phyloP scores from a whole-genome alignment of 805 yeast species.

The Lipomyces sp. region DNA sequence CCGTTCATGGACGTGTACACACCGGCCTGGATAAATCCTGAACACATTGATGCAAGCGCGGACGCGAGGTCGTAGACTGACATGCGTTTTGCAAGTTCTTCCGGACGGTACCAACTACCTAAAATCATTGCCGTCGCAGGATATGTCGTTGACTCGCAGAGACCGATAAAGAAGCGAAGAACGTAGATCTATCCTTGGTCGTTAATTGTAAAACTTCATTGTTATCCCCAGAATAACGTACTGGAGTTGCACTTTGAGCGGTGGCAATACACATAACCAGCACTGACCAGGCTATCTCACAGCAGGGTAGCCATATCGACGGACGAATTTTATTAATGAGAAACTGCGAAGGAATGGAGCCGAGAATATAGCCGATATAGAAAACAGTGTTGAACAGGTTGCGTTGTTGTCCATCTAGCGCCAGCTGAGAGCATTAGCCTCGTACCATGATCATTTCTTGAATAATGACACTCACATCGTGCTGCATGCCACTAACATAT shows the following conservation, averaged over 20 bases:
- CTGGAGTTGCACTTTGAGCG: slow-evolving; percentile 47
- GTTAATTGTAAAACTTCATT: background rate
- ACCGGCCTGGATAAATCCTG: slow-evolving; percentile 59
- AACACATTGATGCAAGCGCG: slow-evolving; percentile 50
- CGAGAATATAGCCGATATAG: slow-evolving; percentile 43
- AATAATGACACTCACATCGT: slow-evolving; percentile 37
- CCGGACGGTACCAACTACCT: slow-evolving; percentile 63
- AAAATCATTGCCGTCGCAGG: slow-evolving; percentile 51
- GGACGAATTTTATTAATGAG: slow-evolving; percentile 39
- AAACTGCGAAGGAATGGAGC: slow-evolving; percentile 45
- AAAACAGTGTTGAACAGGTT: slow-evolving; percentile 38
- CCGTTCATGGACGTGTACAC: slow-evolving; percentile 42
- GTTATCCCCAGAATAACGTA: slow-evolving; percentile 46
- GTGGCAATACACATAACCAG: slow-evolving; percentile 61
- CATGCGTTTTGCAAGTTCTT: slow-evolving; percentile 55
- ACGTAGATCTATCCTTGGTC: slow-evolving; percentile 53
- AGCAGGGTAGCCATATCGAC: slow-evolving; percentile 52
- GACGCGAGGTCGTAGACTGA: slow-evolving; percentile 50
- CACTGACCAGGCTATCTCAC: slow-evolving; percentile 70
- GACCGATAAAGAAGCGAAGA: slow-evolving; percentile 67
- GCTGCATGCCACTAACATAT: slow-evolving; percentile 50
- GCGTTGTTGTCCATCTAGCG: slow-evolving; percentile 38
- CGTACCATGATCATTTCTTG: background rate
- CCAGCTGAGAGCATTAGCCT: slow-evolving; percentile 20
- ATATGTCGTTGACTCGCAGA: slow-evolving; percentile 69